Evolutionary conservation across 2,329 filamentous ascomycete genomes (phyloP).

Genomic region (Diaporthe humulicola): DNA sequence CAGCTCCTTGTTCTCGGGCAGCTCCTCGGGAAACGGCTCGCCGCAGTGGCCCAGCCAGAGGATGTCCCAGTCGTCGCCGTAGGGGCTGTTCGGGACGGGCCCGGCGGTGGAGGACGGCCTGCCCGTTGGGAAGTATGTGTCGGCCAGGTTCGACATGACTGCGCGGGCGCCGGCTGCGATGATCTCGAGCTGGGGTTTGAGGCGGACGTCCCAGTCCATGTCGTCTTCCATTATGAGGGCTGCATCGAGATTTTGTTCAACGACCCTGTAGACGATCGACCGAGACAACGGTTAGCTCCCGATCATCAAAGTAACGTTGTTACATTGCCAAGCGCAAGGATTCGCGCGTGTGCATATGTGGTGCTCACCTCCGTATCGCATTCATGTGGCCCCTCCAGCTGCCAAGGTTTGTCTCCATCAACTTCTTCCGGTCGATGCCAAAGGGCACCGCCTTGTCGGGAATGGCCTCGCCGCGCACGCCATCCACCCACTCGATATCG

Average conservation of each 20-base stretch:
- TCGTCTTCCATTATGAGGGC: slow-evolving; percentile 63
- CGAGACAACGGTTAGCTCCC: slow-evolving; percentile 4
- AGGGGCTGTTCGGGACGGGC: slow-evolving; percentile 44
- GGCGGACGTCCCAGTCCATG: slow-evolving; percentile 61
- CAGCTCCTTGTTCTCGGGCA: slow-evolving; percentile 33
- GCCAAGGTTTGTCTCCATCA: slow-evolving; percentile 49
- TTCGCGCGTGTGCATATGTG: background rate
- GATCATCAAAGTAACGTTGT: slow-evolving; percentile 3
- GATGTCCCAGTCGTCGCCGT: slow-evolving; percentile 66
- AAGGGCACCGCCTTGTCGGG: slow-evolving; percentile 53
- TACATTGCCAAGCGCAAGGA: slow-evolving; percentile 11
- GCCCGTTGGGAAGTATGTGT: slow-evolving; percentile 35
- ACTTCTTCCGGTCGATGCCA: slow-evolving; percentile 49
- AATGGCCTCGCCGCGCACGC: slow-evolving; percentile 55
- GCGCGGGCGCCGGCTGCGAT: slow-evolving; percentile 38
- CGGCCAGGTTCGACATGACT: slow-evolving; percentile 35
- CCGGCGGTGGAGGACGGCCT: slow-evolving; percentile 14
- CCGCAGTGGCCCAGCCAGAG: slow-evolving; percentile 67
- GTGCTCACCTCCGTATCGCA: slow-evolving; percentile 47
- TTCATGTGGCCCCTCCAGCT: slow-evolving; percentile 60
- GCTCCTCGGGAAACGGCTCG: slow-evolving; percentile 48
- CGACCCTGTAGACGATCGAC: slow-evolving; percentile 49
- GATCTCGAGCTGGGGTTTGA: slow-evolving; percentile 53
- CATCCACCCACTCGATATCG: slow-evolving; percentile 60
- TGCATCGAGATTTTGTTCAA: slow-evolving; percentile 52